phyloP scores from a whole-genome alignment of 768 basidiomycete genomes.

The Hortiboletus campestris region DNA sequence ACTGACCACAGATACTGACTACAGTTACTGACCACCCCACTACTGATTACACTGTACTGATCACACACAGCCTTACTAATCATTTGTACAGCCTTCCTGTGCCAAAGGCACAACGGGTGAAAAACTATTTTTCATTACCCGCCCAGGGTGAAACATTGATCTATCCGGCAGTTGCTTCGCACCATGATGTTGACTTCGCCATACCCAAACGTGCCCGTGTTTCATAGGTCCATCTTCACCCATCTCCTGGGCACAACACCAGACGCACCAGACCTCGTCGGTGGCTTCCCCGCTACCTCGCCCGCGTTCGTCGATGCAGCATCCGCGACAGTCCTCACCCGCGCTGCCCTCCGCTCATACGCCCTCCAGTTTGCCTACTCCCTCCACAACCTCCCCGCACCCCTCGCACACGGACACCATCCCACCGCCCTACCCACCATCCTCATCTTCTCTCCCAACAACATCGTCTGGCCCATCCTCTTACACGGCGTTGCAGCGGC shows the following conservation, averaged over 20 bases:
- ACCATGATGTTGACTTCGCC: conserved; percentile 21
- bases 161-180: too few relatives aligned
- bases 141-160: too few relatives aligned
- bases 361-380: conserved; percentile 60
- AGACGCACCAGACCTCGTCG: conserved; percentile 31
- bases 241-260: conserved; percentile 25
- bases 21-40: too few relatives aligned
- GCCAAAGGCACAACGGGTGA: too few relatives aligned
- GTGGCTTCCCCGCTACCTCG: conserved; percentile 40
- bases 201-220: conserved; percentile 17
- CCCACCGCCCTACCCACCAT: conserved; percentile 41
- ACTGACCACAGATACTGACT: too few relatives aligned
- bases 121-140: too few relatives aligned
- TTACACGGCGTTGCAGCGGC: conserved; percentile 54
- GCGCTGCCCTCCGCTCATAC: conserved; percentile 50
- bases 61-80: too few relatives aligned
- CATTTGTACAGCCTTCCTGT: too few relatives aligned
- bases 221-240: conserved; percentile 31
- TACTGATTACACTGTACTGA: too few relatives aligned
- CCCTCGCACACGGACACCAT: conserved; percentile 49
- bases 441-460: conserved; percentile 71
- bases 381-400: conserved; percentile 45
- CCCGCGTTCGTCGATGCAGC: conserved; percentile 68
- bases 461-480: conserved; percentile 51
- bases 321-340: conserved; percentile 54